Percentiles rank a stretch among this genome's conserved stretches.
phyloP scores from a whole-genome alignment of 1,284 basidiomycete species.

The Golubevia pallescens region DNA sequence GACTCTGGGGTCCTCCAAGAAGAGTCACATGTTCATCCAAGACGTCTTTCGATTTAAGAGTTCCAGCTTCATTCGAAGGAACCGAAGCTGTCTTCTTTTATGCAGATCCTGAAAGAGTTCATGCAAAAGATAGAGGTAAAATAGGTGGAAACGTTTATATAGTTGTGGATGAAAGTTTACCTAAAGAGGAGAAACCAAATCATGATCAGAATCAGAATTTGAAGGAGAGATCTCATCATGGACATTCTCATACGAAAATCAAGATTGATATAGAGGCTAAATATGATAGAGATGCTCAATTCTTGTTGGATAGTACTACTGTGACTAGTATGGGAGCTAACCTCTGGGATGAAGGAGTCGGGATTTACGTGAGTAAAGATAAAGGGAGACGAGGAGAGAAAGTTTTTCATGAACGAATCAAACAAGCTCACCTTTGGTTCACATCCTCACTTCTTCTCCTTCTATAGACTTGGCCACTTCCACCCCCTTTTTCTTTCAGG shows the following conservation, averaged over 20 bases:
- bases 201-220: not conserved
- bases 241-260: conserved; percentile 14
- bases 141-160: conserved; percentile 13
- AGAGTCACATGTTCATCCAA: conserved; percentile 20
- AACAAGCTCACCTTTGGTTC: too few relatives aligned
- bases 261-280: conserved; percentile 38
- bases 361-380: conserved; percentile 33
- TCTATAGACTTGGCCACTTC: too few relatives aligned
- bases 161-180: conserved; percentile 17
- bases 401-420: too few relatives aligned
- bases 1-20: conserved; percentile 11
- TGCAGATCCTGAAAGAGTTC: conserved; percentile 18
- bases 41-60: too few relatives aligned
- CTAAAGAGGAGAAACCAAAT: conserved; percentile 13
- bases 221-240: not conserved
- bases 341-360: conserved; percentile 34
- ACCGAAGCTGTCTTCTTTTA: conserved; percentile 39
- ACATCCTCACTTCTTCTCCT: too few relatives aligned
- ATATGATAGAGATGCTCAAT: conserved; percentile 32
- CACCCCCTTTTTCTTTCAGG: too few relatives aligned
- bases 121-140: conserved; percentile 14
- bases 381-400: conserved; percentile 13
- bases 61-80: too few relatives aligned
- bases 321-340: conserved; percentile 43
- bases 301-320: conserved; percentile 28